phyloP scores from a whole-genome alignment of 2,329 filamentous ascomycete species.

The Botrytis tulipae region DNA sequence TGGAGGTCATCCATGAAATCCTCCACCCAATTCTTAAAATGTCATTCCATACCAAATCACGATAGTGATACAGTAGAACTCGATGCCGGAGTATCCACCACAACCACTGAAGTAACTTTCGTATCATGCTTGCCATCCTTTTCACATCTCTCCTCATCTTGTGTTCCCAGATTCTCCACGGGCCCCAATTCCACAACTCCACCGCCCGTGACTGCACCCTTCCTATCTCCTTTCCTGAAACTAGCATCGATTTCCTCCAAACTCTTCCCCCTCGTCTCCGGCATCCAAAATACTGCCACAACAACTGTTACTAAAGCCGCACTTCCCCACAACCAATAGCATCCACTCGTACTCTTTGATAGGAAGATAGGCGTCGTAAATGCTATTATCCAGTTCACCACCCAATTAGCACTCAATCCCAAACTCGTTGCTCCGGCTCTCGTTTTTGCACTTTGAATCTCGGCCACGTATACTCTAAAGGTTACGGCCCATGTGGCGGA shows the following conservation, averaged over 20 bases:
- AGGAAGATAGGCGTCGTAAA: slow-evolving; percentile 40
- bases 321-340: slow-evolving; percentile 38
- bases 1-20: neutral
- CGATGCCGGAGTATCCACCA: neutral
- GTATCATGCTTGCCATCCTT: neutral
- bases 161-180: neutral
- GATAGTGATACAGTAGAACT: neutral
- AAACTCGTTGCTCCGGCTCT: slow-evolving; percentile 54
- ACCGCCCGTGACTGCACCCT: neutral
- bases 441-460: slow-evolving; percentile 56
- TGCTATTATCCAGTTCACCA: slow-evolving; percentile 38
- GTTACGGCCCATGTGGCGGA: slow-evolving; percentile 53
- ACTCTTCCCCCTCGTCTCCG: slow-evolving; percentile 36
- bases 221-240: slow-evolving; percentile 24
- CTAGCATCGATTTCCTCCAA: slow-evolving; percentile 32
- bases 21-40: neutral
- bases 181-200: neutral
- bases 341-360: slow-evolving; percentile 28
- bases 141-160: neutral
- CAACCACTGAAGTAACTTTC: neutral
- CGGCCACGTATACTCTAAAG: slow-evolving; percentile 55
- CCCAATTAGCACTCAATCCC: slow-evolving; percentile 48
- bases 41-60: neutral
- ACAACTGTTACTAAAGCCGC: slow-evolving; percentile 41
- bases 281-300: slow-evolving; percentile 31